Evolutionary conservation across 768 basidiomycete species (phyloP).

Genomic region (Hysterangium stoloniferum): DNA sequence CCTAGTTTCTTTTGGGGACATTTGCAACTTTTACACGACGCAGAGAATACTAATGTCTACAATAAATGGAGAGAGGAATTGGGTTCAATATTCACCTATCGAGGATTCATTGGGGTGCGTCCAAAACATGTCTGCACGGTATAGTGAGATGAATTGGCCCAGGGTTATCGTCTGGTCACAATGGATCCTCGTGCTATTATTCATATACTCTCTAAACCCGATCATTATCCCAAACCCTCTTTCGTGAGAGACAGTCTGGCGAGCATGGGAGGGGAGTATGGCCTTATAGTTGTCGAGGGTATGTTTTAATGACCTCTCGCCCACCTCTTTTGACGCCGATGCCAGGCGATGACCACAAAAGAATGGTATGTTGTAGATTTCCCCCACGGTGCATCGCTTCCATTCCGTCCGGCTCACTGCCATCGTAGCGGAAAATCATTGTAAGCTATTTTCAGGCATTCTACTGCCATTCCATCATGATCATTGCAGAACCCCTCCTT

Average conservation of each 20-base stretch:
- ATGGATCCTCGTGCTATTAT: slow-evolving; percentile 50
- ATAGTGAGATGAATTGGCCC: background rate
- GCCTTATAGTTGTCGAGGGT: slow-evolving; percentile 40
- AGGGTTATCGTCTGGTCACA: slow-evolving; percentile 46
- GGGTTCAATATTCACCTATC: slow-evolving; percentile 45
- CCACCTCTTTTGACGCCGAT: background rate
- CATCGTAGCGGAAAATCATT: slow-evolving; percentile 40
- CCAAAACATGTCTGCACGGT: background rate
- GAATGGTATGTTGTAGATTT: slow-evolving; percentile 34
- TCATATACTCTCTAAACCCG: slow-evolving; percentile 48
- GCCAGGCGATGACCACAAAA: slow-evolving; percentile 42
- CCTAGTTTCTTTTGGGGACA: slow-evolving; percentile 45
- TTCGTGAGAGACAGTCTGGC: slow-evolving; percentile 45
- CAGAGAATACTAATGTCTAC: slow-evolving; percentile 48
- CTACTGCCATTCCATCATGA: slow-evolving; percentile 14
- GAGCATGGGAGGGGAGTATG: slow-evolving; percentile 33
- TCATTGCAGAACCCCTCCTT: slow-evolving; percentile 42
- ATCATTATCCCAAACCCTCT: slow-evolving; percentile 56
- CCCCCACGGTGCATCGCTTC: background rate
- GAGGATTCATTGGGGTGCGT: slow-evolving; percentile 36
- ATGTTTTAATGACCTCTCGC: background rate
- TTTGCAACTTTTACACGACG: slow-evolving; percentile 45
- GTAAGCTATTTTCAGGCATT: slow-evolving; percentile 27
- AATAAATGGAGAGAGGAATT: slow-evolving; percentile 37
- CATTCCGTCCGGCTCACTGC: background rate